Conservation (phyloP, 192 early-diverging fungal genomes). For the Backusella tuberculispora region DNA sequence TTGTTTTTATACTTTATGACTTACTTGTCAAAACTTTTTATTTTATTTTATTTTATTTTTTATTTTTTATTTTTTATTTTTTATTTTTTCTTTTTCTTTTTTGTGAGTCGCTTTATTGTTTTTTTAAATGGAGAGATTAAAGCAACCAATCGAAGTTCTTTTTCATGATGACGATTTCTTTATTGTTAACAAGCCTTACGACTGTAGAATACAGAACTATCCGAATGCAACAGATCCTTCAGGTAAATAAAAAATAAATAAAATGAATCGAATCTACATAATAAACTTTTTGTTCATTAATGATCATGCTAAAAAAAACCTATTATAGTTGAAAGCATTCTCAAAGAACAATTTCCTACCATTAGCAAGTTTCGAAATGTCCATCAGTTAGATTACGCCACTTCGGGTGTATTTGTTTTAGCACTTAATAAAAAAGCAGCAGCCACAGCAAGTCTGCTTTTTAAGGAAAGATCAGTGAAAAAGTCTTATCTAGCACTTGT, state of each 20-base stretch:
- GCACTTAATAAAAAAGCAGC: constrained; percentile 42
- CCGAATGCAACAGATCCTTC: neutral
- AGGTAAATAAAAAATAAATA: neutral
- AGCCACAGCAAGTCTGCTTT: constrained; percentile 30
- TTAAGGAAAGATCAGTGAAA: constrained; percentile 35
- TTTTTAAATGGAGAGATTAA: constrained; percentile 17
- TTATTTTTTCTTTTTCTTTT: neutral
- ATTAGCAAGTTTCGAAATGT: constrained; percentile 41
- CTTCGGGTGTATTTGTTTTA: constrained; percentile 44
- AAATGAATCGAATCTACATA: constrained; percentile 10
- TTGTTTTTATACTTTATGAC: no score
- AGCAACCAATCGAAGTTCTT: constrained; percentile 11
- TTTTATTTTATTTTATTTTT: no score
- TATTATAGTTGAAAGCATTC: constrained; percentile 24
- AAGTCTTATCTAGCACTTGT: constrained; percentile 47
- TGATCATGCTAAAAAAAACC: neutral
- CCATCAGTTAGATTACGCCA: constrained; percentile 49
- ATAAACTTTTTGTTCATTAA: neutral
- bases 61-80: neutral
- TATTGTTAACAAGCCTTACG: constrained; percentile 45
- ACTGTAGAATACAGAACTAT: constrained; percentile 32
- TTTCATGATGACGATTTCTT: constrained; percentile 40
- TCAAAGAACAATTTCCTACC: constrained; percentile 31
- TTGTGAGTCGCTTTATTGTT: neutral
- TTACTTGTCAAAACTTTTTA: no score